phyloP scores from a whole-genome alignment of 192 early-diverging fungal species.

The Rhizophagus prolifer region DNA sequence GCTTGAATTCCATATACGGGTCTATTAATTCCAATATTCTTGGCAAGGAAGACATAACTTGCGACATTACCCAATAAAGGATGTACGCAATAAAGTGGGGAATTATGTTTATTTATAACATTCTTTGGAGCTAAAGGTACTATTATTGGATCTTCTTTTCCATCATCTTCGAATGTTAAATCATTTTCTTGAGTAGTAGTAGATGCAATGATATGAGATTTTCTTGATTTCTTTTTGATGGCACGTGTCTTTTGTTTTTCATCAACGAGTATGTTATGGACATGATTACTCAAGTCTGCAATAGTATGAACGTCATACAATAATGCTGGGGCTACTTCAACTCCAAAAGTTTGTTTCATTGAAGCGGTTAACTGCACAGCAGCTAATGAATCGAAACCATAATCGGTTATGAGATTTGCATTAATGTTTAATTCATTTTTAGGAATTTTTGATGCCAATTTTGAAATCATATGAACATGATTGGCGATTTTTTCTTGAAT shows the following conservation, averaged over 20 bases:
- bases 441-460: neutral
- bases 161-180: neutral
- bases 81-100: constrained; percentile 26
- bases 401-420: constrained; percentile 20
- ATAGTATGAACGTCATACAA: constrained; percentile 13
- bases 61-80: constrained; percentile 28
- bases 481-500: neutral
- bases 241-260: neutral
- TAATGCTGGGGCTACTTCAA: constrained; percentile 12
- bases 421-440: neutral
- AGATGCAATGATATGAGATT: neutral
- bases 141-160: constrained; percentile 4
- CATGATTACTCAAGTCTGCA: neutral
- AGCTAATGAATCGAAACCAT: constrained; percentile 26
- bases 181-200: neutral
- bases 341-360: constrained; percentile 6
- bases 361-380: constrained; percentile 25
- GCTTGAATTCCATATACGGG: constrained; percentile 29
- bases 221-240: neutral
- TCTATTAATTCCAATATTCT: constrained; percentile 20
- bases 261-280: neutral
- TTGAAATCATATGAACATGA: neutral
- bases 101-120: constrained; percentile 11
- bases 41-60: constrained; percentile 14
- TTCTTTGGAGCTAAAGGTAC: constrained; percentile 8